A percentile compares a stretch with the other conserved stretches of the same genome.
These are phyloP conservation scores for Xylariaceae sp. DNA, from an alignment of 2,329 filamentous ascomycete species.

Conservation along the genomic window DNA sequence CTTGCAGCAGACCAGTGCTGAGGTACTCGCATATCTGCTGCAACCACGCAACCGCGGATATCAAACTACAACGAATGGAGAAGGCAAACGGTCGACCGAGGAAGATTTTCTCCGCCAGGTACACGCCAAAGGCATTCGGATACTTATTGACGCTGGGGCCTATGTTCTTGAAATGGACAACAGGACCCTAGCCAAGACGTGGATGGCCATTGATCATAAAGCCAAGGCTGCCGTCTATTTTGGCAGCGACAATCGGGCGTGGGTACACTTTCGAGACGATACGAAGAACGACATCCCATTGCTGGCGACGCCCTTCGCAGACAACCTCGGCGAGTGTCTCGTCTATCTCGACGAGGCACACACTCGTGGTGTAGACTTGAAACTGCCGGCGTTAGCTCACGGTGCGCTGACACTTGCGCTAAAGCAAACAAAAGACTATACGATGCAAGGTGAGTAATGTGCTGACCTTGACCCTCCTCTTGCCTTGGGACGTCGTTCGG, in stretches of 20 bases:
- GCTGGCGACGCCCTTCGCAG: constrained; percentile 50
- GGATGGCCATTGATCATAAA: constrained; percentile 45
- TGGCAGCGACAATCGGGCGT: constrained; percentile 41
- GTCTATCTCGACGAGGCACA: constrained; percentile 58
- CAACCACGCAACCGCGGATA: constrained; percentile 50
- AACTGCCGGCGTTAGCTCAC: constrained; percentile 44
- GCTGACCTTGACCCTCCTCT: too few relatives aligned
- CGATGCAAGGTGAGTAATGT: constrained; percentile 47
- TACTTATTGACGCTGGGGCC: constrained; percentile 64
- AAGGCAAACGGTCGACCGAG: constrained; percentile 42
- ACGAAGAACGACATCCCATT: constrained; percentile 39
- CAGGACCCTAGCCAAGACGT: constrained; percentile 43
- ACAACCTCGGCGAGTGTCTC: constrained; percentile 36
- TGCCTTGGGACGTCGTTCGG: too few relatives aligned
- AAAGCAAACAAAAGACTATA: constrained; percentile 57
- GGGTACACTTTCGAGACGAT: constrained; percentile 38
- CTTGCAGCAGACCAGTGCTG: constrained; percentile 59
- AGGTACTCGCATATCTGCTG: constrained; percentile 59
- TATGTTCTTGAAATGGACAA: constrained; percentile 64
- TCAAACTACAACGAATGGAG: constrained; percentile 28
- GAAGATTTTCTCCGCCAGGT: constrained; percentile 38
- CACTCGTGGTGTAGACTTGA: constrained; percentile 59
- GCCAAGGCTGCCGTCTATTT: constrained; percentile 55
- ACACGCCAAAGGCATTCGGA: constrained; percentile 12
- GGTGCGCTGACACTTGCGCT: constrained; percentile 57